These are phyloP conservation scores for Psidium guajava DNA, from an alignment of 345 rosid genomes.

Conservation along the genomic window DNA sequence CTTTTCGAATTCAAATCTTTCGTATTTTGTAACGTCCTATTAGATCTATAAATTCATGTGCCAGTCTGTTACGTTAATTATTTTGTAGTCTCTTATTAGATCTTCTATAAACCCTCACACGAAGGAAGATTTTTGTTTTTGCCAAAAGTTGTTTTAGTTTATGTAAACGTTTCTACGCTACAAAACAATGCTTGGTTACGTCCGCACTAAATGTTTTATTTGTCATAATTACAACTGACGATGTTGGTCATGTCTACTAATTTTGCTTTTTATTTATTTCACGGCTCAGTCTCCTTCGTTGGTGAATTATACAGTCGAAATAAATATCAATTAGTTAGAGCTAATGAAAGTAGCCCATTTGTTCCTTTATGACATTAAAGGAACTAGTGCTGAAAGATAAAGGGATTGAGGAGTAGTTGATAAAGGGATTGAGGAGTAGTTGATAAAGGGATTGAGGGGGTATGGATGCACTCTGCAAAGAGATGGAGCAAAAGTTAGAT, in stretches of 20 bases:
- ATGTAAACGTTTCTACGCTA: too few species aligned
- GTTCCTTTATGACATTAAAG: too few species aligned
- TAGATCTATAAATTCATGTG: too few species aligned
- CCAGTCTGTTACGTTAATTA: too few species aligned
- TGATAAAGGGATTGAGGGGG: too few species aligned
- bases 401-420: too few species aligned
- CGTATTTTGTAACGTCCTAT: not conserved
- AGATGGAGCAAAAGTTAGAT: too few species aligned
- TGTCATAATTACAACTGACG: not conserved
- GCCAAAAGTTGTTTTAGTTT: too few species aligned
- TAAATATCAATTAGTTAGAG: not conserved
- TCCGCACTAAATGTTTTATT: not conserved
- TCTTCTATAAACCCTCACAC: not conserved
- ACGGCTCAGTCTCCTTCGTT: not conserved
- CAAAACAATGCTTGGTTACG: not conserved
- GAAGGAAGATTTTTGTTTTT: too few species aligned
- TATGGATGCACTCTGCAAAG: too few species aligned
- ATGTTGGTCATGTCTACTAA: not conserved
- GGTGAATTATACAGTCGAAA: not conserved
- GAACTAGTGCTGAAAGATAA: too few species aligned
- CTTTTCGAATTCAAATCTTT: not conserved
- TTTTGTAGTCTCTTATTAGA: not conserved
- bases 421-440: too few species aligned
- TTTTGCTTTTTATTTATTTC: not conserved
- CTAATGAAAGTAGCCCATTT: not conserved